Conservation (phyloP, 31 red algal genomes). For the Endocladia muricata region DNA sequence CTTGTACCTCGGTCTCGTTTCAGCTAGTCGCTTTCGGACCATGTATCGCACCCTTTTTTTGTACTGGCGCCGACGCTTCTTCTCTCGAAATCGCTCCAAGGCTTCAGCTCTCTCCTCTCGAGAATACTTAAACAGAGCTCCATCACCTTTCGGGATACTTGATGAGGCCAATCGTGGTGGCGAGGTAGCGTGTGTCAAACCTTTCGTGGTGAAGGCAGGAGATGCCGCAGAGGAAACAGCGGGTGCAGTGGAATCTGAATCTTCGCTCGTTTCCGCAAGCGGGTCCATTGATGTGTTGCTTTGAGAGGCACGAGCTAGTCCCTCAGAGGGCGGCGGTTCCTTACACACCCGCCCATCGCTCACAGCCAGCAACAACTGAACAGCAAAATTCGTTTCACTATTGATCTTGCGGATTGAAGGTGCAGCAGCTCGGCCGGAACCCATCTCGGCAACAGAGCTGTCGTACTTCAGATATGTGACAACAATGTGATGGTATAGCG, state of each 20-base stretch:
- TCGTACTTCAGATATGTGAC: too few relatives aligned
- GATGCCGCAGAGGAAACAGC: not conserved
- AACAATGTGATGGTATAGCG: too few relatives aligned
- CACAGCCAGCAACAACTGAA: conserved; percentile 45
- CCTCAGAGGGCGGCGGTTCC: not conserved
- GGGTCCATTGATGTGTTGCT: not conserved
- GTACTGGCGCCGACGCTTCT: conserved; percentile 73
- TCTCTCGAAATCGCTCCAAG: conserved; percentile 70
- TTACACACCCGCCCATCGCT: not conserved
- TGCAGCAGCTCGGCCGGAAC: conserved; percentile 15
- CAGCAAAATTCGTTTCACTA: conserved; percentile 62
- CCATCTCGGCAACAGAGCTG: conserved; percentile 18
- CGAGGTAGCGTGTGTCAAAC: not conserved
- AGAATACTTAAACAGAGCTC: conserved; percentile 54
- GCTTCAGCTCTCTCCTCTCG: conserved; percentile 57
- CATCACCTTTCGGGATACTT: not conserved
- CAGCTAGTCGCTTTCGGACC: conserved; percentile 75
- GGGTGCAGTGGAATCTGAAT: conserved; percentile 3
- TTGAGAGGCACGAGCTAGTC: not conserved
- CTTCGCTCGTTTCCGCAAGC: not conserved
- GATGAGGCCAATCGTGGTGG: not conserved
- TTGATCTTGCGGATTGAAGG: conserved; percentile 30
- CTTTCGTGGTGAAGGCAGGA: not conserved
- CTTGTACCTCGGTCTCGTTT: conserved; percentile 74
- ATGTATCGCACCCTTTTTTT: conserved; percentile 77